Conservation (phyloP, 768 basidiomycete genomes). For the Chalciporus piperatus region DNA sequence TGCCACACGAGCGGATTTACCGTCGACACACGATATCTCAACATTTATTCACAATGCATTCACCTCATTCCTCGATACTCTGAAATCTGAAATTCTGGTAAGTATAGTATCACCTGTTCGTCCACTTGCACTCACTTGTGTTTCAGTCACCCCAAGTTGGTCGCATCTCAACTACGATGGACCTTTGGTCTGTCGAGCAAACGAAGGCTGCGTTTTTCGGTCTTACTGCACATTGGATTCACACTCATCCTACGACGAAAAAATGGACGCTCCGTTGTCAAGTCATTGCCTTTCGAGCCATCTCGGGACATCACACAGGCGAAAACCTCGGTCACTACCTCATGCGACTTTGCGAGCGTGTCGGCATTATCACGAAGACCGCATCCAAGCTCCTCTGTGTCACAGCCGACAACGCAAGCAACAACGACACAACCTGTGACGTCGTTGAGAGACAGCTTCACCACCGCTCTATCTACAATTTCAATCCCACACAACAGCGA, state of each 20-base stretch:
- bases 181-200: conserved; percentile 18
- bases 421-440: conserved; percentile 19
- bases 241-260: not conserved
- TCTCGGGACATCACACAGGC: conserved; percentile 25
- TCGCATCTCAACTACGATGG: conserved; percentile 9
- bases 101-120: no score
- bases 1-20: conserved; percentile 6
- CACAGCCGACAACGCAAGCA: conserved; percentile 26
- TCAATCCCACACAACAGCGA: conserved; percentile 16
- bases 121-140: no score
- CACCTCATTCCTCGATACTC: no score
- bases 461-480: conserved; percentile 3
- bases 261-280: conserved; percentile 20
- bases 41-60: conserved; percentile 19
- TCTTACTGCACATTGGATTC: conserved; percentile 20
- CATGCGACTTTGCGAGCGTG: conserved; percentile 20
- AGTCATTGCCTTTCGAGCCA: conserved; percentile 22
- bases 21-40: conserved; percentile 13
- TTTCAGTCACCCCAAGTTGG: conserved; percentile 4
- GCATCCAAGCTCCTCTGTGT: conserved; percentile 19
- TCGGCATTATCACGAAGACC: conserved; percentile 14
- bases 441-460: conserved; percentile 16
- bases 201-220: conserved; percentile 26
- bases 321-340: conserved; percentile 29
- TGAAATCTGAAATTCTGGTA: no score